phyloP scores from a whole-genome alignment of 352 stramenopile species.

The Phytophthora chlamydospora region DNA sequence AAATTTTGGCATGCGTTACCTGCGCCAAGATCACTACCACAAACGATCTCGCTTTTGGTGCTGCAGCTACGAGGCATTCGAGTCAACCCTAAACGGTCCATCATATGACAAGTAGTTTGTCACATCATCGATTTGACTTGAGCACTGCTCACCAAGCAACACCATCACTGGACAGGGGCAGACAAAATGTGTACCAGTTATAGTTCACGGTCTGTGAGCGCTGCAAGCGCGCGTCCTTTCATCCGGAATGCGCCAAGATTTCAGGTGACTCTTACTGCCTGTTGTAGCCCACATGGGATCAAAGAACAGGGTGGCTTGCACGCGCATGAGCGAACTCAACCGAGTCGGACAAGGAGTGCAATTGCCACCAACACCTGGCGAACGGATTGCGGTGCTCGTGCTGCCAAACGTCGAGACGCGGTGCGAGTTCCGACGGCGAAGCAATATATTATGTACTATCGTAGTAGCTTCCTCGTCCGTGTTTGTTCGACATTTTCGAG shows the following conservation, averaged over 20 bases:
- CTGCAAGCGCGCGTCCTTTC: too few species aligned
- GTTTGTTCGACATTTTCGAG: conserved; percentile 16
- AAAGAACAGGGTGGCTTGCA: conserved; percentile 8
- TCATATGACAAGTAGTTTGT: too few species aligned
- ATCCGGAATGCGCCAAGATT: background rate
- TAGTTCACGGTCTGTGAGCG: too few species aligned
- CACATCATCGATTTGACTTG: too few species aligned
- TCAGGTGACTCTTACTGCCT: conserved; percentile 6
- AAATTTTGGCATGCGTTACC: too few species aligned
- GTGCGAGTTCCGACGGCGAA: too few species aligned
- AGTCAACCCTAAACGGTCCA: conserved; percentile 5
- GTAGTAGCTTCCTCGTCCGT: conserved; percentile 3
- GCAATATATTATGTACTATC: background rate
- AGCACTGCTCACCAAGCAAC: too few species aligned
- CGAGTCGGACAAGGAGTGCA: conserved; percentile 25
- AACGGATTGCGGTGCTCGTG: background rate
- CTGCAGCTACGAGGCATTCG: background rate
- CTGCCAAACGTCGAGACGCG: too few species aligned
- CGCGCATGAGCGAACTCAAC: background rate
- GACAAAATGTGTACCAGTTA: too few species aligned
- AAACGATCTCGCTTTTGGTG: background rate
- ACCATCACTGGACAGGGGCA: too few species aligned
- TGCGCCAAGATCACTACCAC: too few species aligned
- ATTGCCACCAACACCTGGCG: background rate
- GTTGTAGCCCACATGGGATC: conserved; percentile 13